Evolutionary conservation across 2,329 filamentous ascomycete species (phyloP), one percentile per base, ranked within the genome.

Genomic region (Exserohilum turcica): DNA sequence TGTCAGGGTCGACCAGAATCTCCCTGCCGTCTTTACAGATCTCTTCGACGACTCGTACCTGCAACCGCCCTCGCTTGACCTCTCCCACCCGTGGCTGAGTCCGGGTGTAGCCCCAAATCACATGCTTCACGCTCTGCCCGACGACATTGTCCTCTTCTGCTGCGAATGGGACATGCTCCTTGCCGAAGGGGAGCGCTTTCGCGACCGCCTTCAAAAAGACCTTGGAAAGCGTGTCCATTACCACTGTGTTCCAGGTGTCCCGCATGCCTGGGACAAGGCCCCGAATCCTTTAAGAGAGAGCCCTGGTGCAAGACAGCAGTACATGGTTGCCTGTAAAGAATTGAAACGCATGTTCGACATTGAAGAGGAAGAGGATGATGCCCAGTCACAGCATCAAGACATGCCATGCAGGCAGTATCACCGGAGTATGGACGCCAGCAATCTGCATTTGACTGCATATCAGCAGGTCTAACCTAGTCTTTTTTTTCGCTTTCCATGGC

Each of bases 111-210:
- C 85, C 1, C 76, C 81, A 0, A 77, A 80, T 16, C 70, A 77
- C 24, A 79, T 84, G 64, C 77, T 87, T n/a, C 64, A 70, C 24
- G 77, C 77, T 2, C 68, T 87, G 1, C 85, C 85, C 0, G 75
- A 81, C n/a, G 80, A 86, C 52, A 80, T 87, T 40, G 83, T 85
- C 52, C 72, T 87, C 60, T 84, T 83, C 65, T 82, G 84, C 37
- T 87, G 85, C 67, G 85, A 87, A 66, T 87, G 82, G 82, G 85
- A 87, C 65, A 87, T 87, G 84, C 74, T 87, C 12, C 76, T 86
- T n/a, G 79, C 80, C 12, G 85, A 87, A 66, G 85, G 83, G 5
- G 76, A 87, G 54, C 77, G 79, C 4, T 87, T 92, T 57, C 80
- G 84, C 9, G 78, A 84, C 45, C 78, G 87, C 16, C 70, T 91